Conservation (phyloP, 2,329 filamentous ascomycete genomes). For the Ascocoryne sarcoides region DNA sequence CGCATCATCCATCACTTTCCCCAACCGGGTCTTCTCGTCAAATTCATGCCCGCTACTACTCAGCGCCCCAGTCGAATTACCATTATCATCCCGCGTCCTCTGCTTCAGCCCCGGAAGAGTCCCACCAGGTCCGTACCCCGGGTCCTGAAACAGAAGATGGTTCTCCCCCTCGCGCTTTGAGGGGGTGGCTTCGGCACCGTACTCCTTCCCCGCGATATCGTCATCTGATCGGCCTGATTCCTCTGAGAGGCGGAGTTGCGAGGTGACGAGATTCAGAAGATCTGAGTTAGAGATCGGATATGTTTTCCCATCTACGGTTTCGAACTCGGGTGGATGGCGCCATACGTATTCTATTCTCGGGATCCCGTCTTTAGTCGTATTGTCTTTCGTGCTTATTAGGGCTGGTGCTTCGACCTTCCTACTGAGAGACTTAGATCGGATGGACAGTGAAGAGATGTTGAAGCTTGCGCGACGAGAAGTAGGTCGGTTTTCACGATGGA, state of each 20-base stretch:
- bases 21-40: not conserved
- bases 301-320: conserved; percentile 11
- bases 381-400: conserved; percentile 19
- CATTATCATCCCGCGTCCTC: not conserved
- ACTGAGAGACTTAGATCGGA: conserved; percentile 1
- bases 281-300: conserved; percentile 12
- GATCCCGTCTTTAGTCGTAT: conserved; percentile 16
- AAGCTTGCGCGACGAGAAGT: conserved; percentile 3
- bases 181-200: not conserved
- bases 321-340: conserved; percentile 22
- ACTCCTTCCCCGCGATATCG: not conserved
- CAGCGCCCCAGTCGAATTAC: not conserved
- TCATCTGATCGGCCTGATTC: not conserved
- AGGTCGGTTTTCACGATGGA: conserved; percentile 8
- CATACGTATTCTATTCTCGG: conserved; percentile 23
- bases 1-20: not conserved
- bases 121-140: not conserved
- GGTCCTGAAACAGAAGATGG: not conserved
- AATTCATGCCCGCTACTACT: not conserved
- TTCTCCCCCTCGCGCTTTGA: not conserved
- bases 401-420: conserved; percentile 14
- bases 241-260: not conserved
- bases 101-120: not conserved
- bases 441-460: not conserved
- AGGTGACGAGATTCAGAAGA: conserved; percentile 6